A percentile compares a stretch with the other conserved stretches of the same genome.
phyloP scores from a whole-genome alignment of 2,329 filamentous ascomycete species.

The Xylariaceae sp. region DNA sequence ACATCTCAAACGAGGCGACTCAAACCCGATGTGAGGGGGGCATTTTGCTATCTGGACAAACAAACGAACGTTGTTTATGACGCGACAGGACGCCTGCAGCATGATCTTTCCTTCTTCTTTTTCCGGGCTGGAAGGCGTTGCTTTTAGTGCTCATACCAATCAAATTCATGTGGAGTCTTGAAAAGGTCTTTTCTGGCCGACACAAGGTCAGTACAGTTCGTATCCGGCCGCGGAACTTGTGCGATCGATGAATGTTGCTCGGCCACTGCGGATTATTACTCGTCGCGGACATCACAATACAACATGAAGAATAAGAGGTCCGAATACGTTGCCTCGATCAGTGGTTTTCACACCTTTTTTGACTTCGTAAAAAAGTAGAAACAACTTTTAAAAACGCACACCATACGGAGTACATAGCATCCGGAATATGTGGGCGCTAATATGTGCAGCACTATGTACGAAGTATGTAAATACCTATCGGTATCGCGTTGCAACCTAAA shows the following conservation, averaged over 20 bases:
- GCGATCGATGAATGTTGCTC: conserved; percentile 7
- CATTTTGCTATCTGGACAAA: conserved; percentile 10
- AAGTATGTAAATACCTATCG: too few relatives aligned
- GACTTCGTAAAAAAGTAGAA: too few relatives aligned
- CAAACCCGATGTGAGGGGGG: conserved; percentile 5
- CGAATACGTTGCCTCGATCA: neutral
- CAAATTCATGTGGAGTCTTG: conserved; percentile 12
- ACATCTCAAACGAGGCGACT: neutral
- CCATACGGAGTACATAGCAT: too few relatives aligned
- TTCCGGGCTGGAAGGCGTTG: neutral
- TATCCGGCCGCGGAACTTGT: conserved; percentile 21
- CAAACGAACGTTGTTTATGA: conserved; percentile 9
- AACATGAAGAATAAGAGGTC: neutral
- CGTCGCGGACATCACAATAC: neutral
- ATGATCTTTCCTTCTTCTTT: too few relatives aligned
- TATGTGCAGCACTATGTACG: too few relatives aligned
- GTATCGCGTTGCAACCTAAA: neutral
- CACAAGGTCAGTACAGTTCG: conserved; percentile 20
- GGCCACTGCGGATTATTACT: conserved; percentile 10
- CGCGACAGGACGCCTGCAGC: conserved; percentile 5
- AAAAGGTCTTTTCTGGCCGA: conserved; percentile 11
- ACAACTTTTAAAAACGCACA: too few relatives aligned
- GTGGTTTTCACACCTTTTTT: too few relatives aligned
- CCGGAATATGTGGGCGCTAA: too few relatives aligned
- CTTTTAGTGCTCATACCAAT: conserved; percentile 10